phyloP scores from a whole-genome alignment of 202 grass and related monocot species.

The Digitaria exilis region DNA sequence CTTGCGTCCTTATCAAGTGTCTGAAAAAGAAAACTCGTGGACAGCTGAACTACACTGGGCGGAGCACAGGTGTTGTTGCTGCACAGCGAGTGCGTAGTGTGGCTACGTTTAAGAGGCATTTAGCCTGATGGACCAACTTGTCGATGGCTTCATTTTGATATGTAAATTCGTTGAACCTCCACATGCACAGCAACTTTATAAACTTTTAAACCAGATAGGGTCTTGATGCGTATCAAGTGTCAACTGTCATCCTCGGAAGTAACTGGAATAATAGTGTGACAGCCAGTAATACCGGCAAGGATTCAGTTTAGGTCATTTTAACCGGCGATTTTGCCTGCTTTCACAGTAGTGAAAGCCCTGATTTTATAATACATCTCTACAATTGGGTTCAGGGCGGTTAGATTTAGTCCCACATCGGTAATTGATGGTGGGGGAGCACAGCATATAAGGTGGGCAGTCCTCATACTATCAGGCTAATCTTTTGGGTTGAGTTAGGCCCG shows the following conservation, averaged over 20 bases:
- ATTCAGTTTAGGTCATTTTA: too few relatives aligned
- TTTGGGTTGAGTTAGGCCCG: too few relatives aligned
- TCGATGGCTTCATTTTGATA: background rate
- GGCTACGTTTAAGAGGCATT: slow-evolving; percentile 1
- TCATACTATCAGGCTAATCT: too few relatives aligned
- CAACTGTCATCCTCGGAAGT: background rate
- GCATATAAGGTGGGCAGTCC: too few relatives aligned
- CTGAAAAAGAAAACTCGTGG: background rate
- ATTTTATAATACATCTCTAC: too few relatives aligned
- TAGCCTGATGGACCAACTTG: background rate
- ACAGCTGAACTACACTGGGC: background rate
- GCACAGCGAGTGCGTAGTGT: background rate
- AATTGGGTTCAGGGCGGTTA: too few relatives aligned
- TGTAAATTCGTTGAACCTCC: background rate
- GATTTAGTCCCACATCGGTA: too few relatives aligned
- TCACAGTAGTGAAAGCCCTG: too few relatives aligned
- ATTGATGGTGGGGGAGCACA: too few relatives aligned
- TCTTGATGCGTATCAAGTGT: too few relatives aligned
- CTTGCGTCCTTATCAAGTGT: background rate
- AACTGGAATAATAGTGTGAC: background rate
- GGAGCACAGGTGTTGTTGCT: background rate
- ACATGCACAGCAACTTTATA: background rate
- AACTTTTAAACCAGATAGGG: background rate
- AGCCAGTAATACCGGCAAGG: too few relatives aligned
- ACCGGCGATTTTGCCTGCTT: background rate